Conservation (phyloP, 2,329 filamentous ascomycete species). For the Balansia obtecta region DNA sequence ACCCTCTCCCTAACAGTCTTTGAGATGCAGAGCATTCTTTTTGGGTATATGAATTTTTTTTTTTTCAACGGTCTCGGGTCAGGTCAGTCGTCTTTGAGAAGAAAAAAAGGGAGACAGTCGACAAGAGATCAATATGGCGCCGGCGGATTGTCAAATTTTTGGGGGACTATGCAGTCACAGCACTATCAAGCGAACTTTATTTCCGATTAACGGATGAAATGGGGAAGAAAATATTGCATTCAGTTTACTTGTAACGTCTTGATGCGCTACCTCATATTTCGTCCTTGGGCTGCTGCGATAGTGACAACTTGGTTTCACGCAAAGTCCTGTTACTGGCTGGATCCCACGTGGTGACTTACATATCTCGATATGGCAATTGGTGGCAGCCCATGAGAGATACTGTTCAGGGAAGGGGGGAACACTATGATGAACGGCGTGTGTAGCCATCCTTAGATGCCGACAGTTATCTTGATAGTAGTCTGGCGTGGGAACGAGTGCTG, state of each 20-base stretch:
- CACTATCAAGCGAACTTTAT: not conserved
- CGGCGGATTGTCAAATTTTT: not conserved
- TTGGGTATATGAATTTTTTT: not conserved
- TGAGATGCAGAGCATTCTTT: not conserved
- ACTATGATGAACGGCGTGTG: too few species aligned
- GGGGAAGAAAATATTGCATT: not conserved
- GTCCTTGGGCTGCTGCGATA: not conserved
- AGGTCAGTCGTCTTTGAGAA: not conserved
- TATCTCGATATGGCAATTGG: too few species aligned
- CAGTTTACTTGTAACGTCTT: not conserved
- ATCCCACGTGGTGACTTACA: too few species aligned
- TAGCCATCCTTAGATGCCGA: too few species aligned
- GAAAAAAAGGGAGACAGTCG: not conserved
- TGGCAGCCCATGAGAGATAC: too few species aligned
- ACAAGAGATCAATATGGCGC: not conserved
- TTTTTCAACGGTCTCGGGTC: not conserved
- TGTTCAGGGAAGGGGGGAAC: too few species aligned
- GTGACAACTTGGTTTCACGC: not conserved
- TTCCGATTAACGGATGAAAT: not conserved
- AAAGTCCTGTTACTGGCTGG: too few species aligned
- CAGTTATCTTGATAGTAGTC: too few species aligned
- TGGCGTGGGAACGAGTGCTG: too few species aligned
- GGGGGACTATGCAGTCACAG: not conserved
- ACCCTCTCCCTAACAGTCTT: not conserved
- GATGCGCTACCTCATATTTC: too few species aligned